Evolutionary conservation across 2,329 filamentous ascomycete genomes (phyloP).

Genomic region (Zasmidium cellare): DNA sequence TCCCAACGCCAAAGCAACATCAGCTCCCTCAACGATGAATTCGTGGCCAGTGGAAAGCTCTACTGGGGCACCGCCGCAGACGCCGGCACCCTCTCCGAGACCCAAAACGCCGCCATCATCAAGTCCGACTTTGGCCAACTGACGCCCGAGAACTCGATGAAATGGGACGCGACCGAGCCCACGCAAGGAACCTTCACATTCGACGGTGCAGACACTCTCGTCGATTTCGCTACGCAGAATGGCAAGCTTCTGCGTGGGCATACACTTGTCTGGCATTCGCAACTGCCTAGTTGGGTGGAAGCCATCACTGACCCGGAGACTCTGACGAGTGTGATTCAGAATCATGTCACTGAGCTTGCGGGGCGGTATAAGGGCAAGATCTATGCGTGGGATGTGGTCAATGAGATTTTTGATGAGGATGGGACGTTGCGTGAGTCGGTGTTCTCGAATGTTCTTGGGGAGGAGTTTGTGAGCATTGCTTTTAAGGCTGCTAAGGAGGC

Average conservation of each 20-base stretch:
- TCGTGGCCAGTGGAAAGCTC: slow-evolving; percentile 64
- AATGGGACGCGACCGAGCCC: slow-evolving; percentile 62
- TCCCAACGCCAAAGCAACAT: background rate
- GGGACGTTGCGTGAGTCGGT: slow-evolving; percentile 68
- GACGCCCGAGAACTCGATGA: slow-evolving; percentile 67
- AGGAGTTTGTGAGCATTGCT: slow-evolving; percentile 68
- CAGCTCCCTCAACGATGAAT: slow-evolving; percentile 50
- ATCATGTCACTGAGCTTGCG: slow-evolving; percentile 61
- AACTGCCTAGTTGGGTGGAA: slow-evolving; percentile 57
- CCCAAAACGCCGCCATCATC: slow-evolving; percentile 58
- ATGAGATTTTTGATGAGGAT: slow-evolving; percentile 57
- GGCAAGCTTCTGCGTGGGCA: slow-evolving; percentile 64
- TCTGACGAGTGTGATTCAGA: slow-evolving; percentile 58
- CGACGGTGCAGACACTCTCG: slow-evolving; percentile 57
- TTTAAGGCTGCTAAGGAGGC: slow-evolving; percentile 67
- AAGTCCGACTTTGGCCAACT: slow-evolving; percentile 63
- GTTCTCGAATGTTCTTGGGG: slow-evolving; percentile 68
- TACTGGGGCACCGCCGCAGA: slow-evolving; percentile 62
- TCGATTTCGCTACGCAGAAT: slow-evolving; percentile 59
- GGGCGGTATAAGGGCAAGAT: slow-evolving; percentile 64
- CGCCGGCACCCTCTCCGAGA: slow-evolving; percentile 51
- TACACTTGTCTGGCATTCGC: slow-evolving; percentile 64
- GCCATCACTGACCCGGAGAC: slow-evolving; percentile 53
- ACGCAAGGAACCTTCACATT: slow-evolving; percentile 57
- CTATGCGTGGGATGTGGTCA: slow-evolving; percentile 61